Evolutionary conservation across 2,329 filamentous ascomycete genomes (phyloP), one percentile per base, ranked within the genome.

Genomic region (Talaromyces rugulosus): DNA sequence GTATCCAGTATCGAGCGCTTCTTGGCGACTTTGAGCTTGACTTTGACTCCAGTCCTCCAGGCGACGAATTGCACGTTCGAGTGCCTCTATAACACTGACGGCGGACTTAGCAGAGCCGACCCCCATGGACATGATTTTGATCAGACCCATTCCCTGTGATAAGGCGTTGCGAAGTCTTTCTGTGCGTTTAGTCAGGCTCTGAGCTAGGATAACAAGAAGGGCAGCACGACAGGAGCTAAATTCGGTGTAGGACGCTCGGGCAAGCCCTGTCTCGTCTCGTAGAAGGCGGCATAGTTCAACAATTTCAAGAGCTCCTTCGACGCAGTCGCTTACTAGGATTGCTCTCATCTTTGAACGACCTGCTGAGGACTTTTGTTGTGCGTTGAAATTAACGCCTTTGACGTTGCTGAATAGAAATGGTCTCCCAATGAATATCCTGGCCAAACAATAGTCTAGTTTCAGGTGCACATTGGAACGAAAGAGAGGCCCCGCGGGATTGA

Each of bases 171-270:
- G 78, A 12, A 82, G 75, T 34, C 75, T 67, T 60, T 78, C 74
- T 0, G 76, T 77, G 14, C 75, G 73, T 55, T 77, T 76, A 2
- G 74, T 76, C 18, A 78, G 63, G 18, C 73, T 75, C 52, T 77
- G 75, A 0, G 76, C 76, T 6, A 78, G 64, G 16, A 78, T 76
- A 31, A 84, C 82, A 2, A 85, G 74, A 5, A 85, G 72, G 8
- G 83, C 82, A 9, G 82, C 82, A 50, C 83, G 81, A 57, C 82
- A 84, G 3, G 82, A 81, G 67, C 81, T 83, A 67, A 84, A 85
- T 64, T 85, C 83, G 3, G 82, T 83, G 66, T 84, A 85, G 0
- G 82, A 83, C 2, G 82, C 81, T 33, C 82, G 78, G 5, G 83
- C 82, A 58, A 85, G 80, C 16, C 82, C 83, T 14, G 80, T 78